Conservation (phyloP, 164 flowering plant species). For the Berberis vulgaris region DNA sequence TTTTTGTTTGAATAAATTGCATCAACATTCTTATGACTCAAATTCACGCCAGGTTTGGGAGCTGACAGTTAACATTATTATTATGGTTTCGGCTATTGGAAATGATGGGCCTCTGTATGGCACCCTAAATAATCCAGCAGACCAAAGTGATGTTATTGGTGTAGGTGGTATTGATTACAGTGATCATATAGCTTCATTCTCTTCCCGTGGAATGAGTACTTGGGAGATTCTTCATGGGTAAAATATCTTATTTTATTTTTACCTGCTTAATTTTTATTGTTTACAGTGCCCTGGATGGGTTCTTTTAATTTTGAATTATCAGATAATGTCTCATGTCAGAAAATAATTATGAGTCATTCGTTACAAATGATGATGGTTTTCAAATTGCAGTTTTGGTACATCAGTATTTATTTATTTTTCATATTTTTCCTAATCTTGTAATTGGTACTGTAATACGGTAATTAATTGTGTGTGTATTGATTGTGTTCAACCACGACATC, state of each 20-base stretch:
- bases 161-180: slow-evolving; percentile 98
- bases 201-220: slow-evolving; percentile 99
- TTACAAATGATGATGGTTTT: too few species aligned
- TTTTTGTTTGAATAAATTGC: neutral
- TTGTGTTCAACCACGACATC: too few species aligned
- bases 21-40: slow-evolving; percentile 3
- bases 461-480: too few species aligned
- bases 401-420: too few species aligned
- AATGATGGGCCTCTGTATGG: slow-evolving; percentile 99
- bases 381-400: too few species aligned
- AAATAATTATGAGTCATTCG: too few species aligned
- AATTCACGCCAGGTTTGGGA: slow-evolving; percentile 76
- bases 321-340: too few species aligned
- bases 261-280: too few species aligned
- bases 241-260: neutral
- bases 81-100: slow-evolving; percentile 99
- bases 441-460: too few species aligned
- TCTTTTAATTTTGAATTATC: too few species aligned
- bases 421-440: too few species aligned
- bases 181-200: slow-evolving; percentile 95
- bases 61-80: slow-evolving; percentile 89
- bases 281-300: neutral
- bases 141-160: slow-evolving; percentile 99
- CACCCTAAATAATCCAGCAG: slow-evolving; percentile 96
- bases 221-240: slow-evolving; percentile 99